These are phyloP conservation scores for Sordariomycetes sp. DNA, from an alignment of 2,329 filamentous ascomycete species.

Conservation along the genomic window DNA sequence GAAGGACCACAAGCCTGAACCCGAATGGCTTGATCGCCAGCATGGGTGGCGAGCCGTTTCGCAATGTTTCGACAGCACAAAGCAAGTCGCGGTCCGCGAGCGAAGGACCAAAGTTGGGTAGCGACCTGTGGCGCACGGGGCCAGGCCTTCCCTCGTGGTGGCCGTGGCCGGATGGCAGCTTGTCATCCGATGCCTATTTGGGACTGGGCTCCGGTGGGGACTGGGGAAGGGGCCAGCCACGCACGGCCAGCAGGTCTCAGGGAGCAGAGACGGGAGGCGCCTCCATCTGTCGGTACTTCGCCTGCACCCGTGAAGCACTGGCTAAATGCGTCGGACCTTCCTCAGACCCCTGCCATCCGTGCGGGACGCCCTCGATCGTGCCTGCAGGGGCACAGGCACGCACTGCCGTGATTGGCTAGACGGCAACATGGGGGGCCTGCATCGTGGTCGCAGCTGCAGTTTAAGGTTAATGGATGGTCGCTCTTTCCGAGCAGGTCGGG, in stretches of 20 bases:
- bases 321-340: neutral
- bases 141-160: neutral
- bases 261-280: neutral
- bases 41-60: conserved; percentile 3
- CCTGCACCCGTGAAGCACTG: conserved; percentile 1
- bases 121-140: neutral
- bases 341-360: conserved; percentile 1
- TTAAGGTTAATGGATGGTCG: conserved; percentile 4
- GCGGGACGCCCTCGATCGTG: neutral
- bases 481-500: neutral
- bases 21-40: conserved; percentile 1
- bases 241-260: neutral
- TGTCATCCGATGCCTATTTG: conserved; percentile 2
- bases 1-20: neutral
- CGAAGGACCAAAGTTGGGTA: neutral
- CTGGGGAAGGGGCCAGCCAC: neutral
- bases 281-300: neutral
- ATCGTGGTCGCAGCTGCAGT: conserved; percentile 4
- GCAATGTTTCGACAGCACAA: conserved; percentile 4
- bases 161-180: neutral
- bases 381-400: neutral
- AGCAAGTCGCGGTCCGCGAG: neutral
- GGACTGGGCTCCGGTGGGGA: neutral
- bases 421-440: neutral
- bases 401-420: neutral